phyloP scores from a whole-genome alignment of 306 rosid genomes.

The Spatholobus suberectus region DNA sequence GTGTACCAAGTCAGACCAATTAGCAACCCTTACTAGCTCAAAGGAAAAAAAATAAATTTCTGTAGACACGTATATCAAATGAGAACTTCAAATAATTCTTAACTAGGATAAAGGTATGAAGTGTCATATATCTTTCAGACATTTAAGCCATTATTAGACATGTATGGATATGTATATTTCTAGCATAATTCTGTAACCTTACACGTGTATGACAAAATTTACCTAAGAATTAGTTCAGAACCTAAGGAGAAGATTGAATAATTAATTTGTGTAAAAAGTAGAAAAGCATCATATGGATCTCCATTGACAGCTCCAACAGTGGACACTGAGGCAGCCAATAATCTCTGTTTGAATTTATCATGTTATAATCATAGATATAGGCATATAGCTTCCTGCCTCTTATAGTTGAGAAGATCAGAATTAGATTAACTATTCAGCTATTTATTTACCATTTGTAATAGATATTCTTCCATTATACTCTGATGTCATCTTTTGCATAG shows the following conservation, averaged over 20 bases:
- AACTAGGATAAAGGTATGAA: neutral
- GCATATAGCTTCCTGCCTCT: no score
- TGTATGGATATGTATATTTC: neutral
- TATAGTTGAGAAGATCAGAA: no score
- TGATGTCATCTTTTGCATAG: no score
- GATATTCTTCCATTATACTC: no score
- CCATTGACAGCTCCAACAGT: slow-evolving; percentile 74
- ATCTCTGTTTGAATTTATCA: no score
- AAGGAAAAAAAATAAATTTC: no score
- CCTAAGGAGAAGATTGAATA: neutral
- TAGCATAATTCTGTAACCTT: neutral
- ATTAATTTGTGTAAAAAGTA: neutral
- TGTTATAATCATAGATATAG: no score
- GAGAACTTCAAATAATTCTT: neutral
- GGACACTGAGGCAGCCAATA: slow-evolving; percentile 82
- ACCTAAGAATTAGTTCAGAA: neutral
- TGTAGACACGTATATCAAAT: neutral
- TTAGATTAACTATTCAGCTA: no score
- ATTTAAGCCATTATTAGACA: neutral
- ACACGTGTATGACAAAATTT: neutral
- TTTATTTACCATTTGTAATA: no score
- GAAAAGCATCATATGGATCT: slow-evolving; percentile 53
- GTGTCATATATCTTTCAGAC: neutral
- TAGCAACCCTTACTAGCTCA: no score
- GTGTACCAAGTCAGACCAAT: no score